These are phyloP conservation scores for Pythium phragmitis DNA, from an alignment of 352 stramenopile genomes.

Conservation along the genomic window DNA sequence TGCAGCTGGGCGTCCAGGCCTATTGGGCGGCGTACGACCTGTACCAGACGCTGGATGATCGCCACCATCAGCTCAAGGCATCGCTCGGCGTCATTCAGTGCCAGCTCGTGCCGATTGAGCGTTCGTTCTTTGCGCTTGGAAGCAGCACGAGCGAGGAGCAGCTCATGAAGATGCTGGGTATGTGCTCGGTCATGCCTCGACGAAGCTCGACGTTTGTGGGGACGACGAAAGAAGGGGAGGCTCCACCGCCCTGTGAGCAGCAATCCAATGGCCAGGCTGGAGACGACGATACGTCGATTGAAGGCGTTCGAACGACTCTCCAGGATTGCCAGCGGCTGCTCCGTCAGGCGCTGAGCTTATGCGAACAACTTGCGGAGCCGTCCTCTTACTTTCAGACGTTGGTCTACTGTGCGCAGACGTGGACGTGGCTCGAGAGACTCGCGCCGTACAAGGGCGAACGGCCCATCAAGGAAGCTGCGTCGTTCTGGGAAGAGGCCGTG, in stretches of 20 bases:
- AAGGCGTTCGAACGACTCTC: constrained; percentile 59
- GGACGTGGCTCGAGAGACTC: constrained; percentile 76
- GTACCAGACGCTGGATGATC: constrained; percentile 70
- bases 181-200: constrained; percentile 18
- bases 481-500: constrained; percentile 81
- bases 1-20: constrained; percentile 52
- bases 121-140: constrained; percentile 69
- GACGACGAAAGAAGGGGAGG: constrained; percentile 17
- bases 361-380: constrained; percentile 64
- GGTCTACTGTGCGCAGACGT: constrained; percentile 66
- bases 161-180: constrained; percentile 32
- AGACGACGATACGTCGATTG: constrained; percentile 39
- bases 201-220: constrained; percentile 17
- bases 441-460: constrained; percentile 78
- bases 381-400: constrained; percentile 56
- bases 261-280: background rate
- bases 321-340: constrained; percentile 69
- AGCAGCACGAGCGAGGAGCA: constrained; percentile 67
- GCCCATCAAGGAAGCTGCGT: constrained; percentile 67
- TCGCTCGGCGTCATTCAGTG: constrained; percentile 70
- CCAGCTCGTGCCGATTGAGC: constrained; percentile 62
- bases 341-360: constrained; percentile 55
- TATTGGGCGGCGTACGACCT: constrained; percentile 72
- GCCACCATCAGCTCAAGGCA: constrained; percentile 71
- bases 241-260: background rate